These are phyloP conservation scores for Thalassiosira sp. DNA, from an alignment of 352 stramenopile genomes.

Conservation along the genomic window DNA sequence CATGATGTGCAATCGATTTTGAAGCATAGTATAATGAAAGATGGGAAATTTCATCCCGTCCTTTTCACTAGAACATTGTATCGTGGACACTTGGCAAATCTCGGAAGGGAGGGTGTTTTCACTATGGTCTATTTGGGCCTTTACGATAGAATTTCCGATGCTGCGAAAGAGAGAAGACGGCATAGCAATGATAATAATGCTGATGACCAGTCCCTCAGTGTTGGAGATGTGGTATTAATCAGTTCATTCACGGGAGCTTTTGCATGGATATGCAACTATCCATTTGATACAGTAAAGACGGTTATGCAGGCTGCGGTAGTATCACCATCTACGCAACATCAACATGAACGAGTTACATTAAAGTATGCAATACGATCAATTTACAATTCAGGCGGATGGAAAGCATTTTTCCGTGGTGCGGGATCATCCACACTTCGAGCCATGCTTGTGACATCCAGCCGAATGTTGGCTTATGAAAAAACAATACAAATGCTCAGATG, in stretches of 20 bases:
- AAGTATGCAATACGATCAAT: slow-evolving; percentile 19
- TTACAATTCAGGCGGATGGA: slow-evolving; percentile 25
- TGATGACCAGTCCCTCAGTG: neutral
- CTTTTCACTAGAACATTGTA: slow-evolving; percentile 24
- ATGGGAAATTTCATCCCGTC: slow-evolving; percentile 5
- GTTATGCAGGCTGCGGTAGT: slow-evolving; percentile 19
- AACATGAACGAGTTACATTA: slow-evolving; percentile 7
- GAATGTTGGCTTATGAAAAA: slow-evolving; percentile 54
- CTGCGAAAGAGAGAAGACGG: slow-evolving; percentile 2
- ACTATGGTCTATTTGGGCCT: slow-evolving; percentile 60
- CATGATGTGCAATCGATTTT: no score
- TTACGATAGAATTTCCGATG: slow-evolving; percentile 32
- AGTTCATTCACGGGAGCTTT: slow-evolving; percentile 45
- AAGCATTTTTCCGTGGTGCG: slow-evolving; percentile 38
- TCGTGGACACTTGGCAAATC: slow-evolving; percentile 45
- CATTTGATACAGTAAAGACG: slow-evolving; percentile 56
- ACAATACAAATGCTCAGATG: slow-evolving; percentile 21
- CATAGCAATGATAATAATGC: neutral
- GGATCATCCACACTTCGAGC: slow-evolving; percentile 45
- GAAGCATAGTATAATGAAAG: neutral
- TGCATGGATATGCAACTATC: slow-evolving; percentile 53
- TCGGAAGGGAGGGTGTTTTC: slow-evolving; percentile 58
- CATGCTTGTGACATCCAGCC: slow-evolving; percentile 49
- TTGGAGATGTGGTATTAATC: slow-evolving; percentile 21
- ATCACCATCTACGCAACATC: no score